A percentile compares a stretch with the other conserved stretches of the same genome.
These are phyloP conservation scores for Eragrostis curvula DNA, from an alignment of 176 grass and related monocot species.

Conservation along the genomic window DNA sequence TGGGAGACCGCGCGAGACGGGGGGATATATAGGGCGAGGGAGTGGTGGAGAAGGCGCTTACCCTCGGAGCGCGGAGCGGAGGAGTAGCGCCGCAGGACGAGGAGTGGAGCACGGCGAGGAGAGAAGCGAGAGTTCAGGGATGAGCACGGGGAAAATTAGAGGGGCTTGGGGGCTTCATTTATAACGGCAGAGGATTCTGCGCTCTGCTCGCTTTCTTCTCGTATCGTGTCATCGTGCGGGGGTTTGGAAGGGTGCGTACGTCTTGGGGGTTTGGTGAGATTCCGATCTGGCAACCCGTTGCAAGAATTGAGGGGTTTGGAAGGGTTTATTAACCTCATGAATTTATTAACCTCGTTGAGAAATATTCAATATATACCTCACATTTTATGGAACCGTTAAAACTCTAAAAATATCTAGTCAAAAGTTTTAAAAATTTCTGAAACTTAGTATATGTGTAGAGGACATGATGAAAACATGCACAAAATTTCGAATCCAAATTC, in stretches of 20 bases:
- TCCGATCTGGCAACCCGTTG: background rate
- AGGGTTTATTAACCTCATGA: no score
- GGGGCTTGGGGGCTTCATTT: conserved; percentile 28
- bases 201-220: background rate
- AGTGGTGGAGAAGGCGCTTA: conserved; percentile 46
- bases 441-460: no score
- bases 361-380: no score
- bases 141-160: conserved; percentile 35
- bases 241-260: background rate
- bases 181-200: conserved; percentile 15
- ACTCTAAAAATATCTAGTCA: no score
- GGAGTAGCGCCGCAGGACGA: conserved; percentile 27
- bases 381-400: no score
- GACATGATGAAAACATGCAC: no score
- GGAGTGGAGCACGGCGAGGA: background rate
- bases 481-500: no score
- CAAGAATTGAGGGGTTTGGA: background rate
- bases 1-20: background rate
- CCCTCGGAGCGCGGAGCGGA: conserved; percentile 40
- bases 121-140: background rate
- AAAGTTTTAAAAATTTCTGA: no score
- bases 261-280: background rate
- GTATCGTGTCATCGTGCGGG: background rate
- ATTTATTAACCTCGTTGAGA: no score
- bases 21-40: background rate